Evolutionary conservation across 1,139 yeast genomes (phyloP).

Genomic region (Scheffersomyces stambukii): DNA sequence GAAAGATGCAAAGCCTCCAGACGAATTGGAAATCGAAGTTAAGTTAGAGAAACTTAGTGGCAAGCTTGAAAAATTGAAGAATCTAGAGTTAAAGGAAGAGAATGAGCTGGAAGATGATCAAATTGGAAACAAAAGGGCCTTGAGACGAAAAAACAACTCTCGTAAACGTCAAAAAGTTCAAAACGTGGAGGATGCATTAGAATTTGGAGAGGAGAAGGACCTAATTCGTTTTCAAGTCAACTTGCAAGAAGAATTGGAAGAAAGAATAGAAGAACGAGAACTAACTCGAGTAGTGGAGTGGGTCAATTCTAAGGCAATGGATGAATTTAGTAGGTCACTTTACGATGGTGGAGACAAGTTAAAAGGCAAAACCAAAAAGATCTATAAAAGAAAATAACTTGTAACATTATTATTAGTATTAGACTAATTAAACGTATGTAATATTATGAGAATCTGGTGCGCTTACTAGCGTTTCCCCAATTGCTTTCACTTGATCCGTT

Average conservation of each 20-base stretch:
- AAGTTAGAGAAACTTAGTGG: slow-evolving; percentile 13
- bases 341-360: slow-evolving; percentile 53
- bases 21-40: slow-evolving; percentile 32
- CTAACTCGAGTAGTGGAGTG: slow-evolving; percentile 50
- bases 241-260: slow-evolving; percentile 24
- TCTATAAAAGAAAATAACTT: slow-evolving; percentile 4
- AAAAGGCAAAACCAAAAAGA: slow-evolving; percentile 21
- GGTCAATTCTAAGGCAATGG: slow-evolving; percentile 58
- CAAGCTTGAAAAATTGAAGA: slow-evolving; percentile 6
- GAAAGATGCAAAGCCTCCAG: slow-evolving; percentile 33
- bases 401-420: slow-evolving; percentile 1
- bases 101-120: slow-evolving; percentile 20
- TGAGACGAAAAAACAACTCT: slow-evolving; percentile 13
- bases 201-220: slow-evolving; percentile 26
- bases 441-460: neutral
- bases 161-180: slow-evolving; percentile 21
- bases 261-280: slow-evolving; percentile 34
- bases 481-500: slow-evolving; percentile 27
- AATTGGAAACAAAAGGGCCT: slow-evolving; percentile 22
- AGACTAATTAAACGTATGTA: slow-evolving; percentile 1
- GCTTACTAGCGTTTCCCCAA: neutral
- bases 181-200: slow-evolving; percentile 25
- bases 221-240: slow-evolving; percentile 23
- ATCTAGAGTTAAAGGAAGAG: slow-evolving; percentile 9
- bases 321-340: slow-evolving; percentile 46